Evolutionary conservation across 345 rosid genomes (phyloP).

Genomic region (Moricandia moricandioides): DNA sequence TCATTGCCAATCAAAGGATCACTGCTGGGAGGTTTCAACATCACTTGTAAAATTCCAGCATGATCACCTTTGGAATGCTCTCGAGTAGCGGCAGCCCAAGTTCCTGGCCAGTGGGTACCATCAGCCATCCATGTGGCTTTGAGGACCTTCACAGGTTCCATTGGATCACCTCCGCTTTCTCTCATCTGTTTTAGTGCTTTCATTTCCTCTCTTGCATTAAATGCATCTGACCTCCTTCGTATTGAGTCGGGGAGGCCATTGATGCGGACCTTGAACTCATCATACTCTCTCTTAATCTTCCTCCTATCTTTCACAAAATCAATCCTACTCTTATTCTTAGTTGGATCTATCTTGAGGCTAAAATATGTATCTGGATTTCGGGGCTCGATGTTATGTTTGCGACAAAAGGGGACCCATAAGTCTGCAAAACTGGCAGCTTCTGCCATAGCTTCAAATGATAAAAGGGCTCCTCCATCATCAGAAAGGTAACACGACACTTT

Average conservation of each 20-base stretch:
- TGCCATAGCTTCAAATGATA: slow-evolving; percentile 95
- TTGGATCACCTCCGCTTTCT: slow-evolving; percentile 69
- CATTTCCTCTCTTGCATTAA: slow-evolving; percentile 97
- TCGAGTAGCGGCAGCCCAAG: slow-evolving; percentile 55
- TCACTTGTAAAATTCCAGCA: slow-evolving; percentile 84
- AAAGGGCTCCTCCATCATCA: slow-evolving; percentile 95
- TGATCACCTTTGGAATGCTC: slow-evolving; percentile 96
- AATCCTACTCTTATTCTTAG: slow-evolving; percentile 74
- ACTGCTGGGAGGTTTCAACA: slow-evolving; percentile 88
- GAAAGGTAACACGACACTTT: slow-evolving; percentile 79
- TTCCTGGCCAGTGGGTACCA: slow-evolving; percentile 97
- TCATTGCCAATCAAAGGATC: slow-evolving; percentile 60
- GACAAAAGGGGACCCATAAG: slow-evolving; percentile 91
- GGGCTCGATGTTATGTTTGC: slow-evolving; percentile 84
- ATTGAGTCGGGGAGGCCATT: slow-evolving; percentile 89
- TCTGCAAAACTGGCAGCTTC: slow-evolving; percentile 97
- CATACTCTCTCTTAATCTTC: slow-evolving; percentile 79
- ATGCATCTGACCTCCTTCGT: slow-evolving; percentile 89
- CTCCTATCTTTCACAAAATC: slow-evolving; percentile 95
- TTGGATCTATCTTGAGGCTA: slow-evolving; percentile 75
- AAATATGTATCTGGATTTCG: slow-evolving; percentile 86
- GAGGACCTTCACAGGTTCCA: slow-evolving; percentile 61
- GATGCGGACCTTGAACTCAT: slow-evolving; percentile 89
- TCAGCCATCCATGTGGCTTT: slow-evolving; percentile 99
- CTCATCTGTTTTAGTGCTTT: slow-evolving; percentile 75